phyloP scores from a whole-genome alignment of 768 basidiomycete species.

The Mycena belliarum region DNA sequence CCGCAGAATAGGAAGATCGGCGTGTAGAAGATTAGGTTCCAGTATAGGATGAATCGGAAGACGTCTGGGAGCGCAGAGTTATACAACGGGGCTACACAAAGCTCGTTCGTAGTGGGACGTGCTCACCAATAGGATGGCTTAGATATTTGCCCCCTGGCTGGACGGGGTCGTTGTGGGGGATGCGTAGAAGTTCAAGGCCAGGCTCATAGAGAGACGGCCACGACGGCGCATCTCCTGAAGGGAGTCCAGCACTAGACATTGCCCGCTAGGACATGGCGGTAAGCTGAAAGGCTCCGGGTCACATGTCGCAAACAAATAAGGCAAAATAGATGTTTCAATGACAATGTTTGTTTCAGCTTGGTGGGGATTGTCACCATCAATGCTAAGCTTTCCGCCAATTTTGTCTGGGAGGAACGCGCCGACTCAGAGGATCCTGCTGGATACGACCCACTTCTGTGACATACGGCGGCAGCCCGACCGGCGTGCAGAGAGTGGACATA shows the following conservation, averaged over 20 bases:
- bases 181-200: conserved; percentile 48
- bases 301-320: too few species aligned
- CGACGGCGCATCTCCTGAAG: conserved; percentile 23
- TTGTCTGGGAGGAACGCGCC: too few species aligned
- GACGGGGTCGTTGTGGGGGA: conserved; percentile 38
- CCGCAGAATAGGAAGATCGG: conserved; percentile 53
- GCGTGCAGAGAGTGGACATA: too few species aligned
- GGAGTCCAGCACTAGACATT: conserved; percentile 22
- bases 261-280: not conserved
- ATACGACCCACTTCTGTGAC: too few species aligned
- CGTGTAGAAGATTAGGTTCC: conserved; percentile 52
- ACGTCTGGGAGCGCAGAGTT: conserved; percentile 36
- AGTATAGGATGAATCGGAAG: conserved; percentile 55
- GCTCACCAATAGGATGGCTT: conserved; percentile 38
- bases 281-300: not conserved
- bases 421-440: too few species aligned
- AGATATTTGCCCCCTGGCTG: conserved; percentile 48
- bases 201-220: conserved; percentile 58
- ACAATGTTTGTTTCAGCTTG: too few species aligned
- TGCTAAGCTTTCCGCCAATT: too few species aligned
- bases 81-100: not conserved
- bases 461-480: too few species aligned
- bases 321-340: too few species aligned
- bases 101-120: too few species aligned
- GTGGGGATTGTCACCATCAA: too few species aligned